These are phyloP conservation scores for Coprinopsis cinerea DNA, from an alignment of 768 basidiomycete genomes.

Conservation along the genomic window DNA sequence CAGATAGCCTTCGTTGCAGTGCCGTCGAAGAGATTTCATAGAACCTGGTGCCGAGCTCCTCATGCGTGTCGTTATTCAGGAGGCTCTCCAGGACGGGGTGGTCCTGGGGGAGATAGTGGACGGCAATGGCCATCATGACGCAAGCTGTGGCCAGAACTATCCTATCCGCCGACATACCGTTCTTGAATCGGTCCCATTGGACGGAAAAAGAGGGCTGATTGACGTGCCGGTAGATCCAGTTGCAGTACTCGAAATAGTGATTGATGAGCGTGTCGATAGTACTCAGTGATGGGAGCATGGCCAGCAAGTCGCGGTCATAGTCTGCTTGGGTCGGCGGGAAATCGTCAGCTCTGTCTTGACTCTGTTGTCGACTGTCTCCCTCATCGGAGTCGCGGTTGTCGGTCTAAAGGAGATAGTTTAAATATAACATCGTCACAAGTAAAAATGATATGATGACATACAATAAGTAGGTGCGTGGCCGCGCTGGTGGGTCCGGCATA, in stretches of 20 bases:
- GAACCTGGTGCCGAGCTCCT: slow-evolving; percentile 59
- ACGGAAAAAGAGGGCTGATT: slow-evolving; percentile 54
- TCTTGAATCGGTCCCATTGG: slow-evolving; percentile 73
- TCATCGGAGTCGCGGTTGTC: slow-evolving; percentile 49
- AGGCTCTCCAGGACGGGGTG: slow-evolving; percentile 56
- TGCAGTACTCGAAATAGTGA: slow-evolving; percentile 83
- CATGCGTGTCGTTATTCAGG: slow-evolving; percentile 41
- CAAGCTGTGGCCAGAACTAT: slow-evolving; percentile 67
- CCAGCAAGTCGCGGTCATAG: slow-evolving; percentile 71
- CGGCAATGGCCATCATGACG: slow-evolving; percentile 67
- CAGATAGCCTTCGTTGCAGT: slow-evolving; percentile 54
- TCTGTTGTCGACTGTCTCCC: slow-evolving; percentile 44
- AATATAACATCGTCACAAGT: slow-evolving; percentile 13
- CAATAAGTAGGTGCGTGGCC: slow-evolving; percentile 62
- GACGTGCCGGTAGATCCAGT: slow-evolving; percentile 81
- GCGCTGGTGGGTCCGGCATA: slow-evolving; percentile 80
- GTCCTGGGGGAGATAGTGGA: slow-evolving; percentile 62
- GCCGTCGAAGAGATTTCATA: slow-evolving; percentile 65
- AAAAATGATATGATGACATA: slow-evolving; percentile 24
- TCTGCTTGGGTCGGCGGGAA: slow-evolving; percentile 40
- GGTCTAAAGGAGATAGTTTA: slow-evolving; percentile 27
- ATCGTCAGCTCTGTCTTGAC: slow-evolving; percentile 45
- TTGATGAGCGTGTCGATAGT: slow-evolving; percentile 68
- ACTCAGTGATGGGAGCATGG: slow-evolving; percentile 58
- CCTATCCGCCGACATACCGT: slow-evolving; percentile 58